Base-by-base conservation (phyloP, 352 stramenopile genomes). In the Globisporangium alternatum region DNA sequence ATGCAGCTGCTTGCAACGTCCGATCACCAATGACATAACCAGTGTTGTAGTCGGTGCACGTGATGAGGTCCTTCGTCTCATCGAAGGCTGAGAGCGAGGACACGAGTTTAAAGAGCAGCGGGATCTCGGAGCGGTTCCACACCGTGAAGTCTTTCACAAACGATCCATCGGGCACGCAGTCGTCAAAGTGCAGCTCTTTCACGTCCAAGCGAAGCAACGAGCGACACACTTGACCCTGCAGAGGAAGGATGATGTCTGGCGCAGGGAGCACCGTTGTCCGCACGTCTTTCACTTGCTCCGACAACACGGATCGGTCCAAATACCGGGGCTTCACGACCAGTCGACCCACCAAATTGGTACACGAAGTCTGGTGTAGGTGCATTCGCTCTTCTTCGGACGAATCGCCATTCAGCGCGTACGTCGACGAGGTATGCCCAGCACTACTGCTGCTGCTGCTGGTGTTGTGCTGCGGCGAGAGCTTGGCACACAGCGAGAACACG, bases 101-200 rank as follows among this genome's bases (percentile, higher is more conserved):
- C 31, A 95, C 78, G 6, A 96, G 68, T 55, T 92, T 88, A 65
- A 96, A 95, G 15, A 95, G 65, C 51, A 96, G 75, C 13, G 86
- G 88, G 53, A 95, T 96, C 68, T 96, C 88, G 0, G 88, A 95
- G 5, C 88, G 86, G 33, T 96, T 96, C 88, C 88, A 96, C 17
- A 96, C 84, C 2, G 88, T 95, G 28, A 96, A 95, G 63, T 96
- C 88, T 60, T 96, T 96, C 7, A 95, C 88, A 47, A 95, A 96
- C 21, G 88, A 93, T 0, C 87, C 87, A 15, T 82, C 83, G 3
- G 88, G 88, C 3, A 96, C 83, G 28, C 88, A 96, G 66, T 95
- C 88, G 37, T 96, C 88, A 56, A 96, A 96, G 67, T 95, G 88
- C 12, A 96, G 71, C 57, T 96, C 88, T 64, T 95, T 93, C 30